These are phyloP conservation scores for Agaricales sp. DNA, from an alignment of 1,284 basidiomycete genomes.

Conservation along the genomic window DNA sequence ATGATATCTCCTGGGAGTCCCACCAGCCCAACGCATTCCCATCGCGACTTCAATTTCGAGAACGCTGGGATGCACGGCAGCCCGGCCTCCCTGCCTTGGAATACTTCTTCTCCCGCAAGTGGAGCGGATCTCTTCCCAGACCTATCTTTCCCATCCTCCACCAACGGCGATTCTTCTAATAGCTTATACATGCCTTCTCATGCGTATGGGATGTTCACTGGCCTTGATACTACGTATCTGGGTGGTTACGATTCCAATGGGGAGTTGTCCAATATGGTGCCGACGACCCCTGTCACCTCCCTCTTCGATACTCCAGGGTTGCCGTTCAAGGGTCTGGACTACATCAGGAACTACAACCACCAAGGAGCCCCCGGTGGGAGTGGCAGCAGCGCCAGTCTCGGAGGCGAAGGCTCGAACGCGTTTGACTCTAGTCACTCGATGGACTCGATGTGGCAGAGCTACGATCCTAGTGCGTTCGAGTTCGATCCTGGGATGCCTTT, in stretches of 20 bases:
- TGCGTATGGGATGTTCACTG: not conserved
- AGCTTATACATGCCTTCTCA: not conserved
- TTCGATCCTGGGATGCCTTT: conserved; percentile 69
- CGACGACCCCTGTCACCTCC: conserved; percentile 45
- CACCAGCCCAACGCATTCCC: not conserved
- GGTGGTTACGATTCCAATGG: not conserved
- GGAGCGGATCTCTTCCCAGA: conserved; percentile 14
- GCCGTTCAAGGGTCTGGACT: conserved; percentile 73
- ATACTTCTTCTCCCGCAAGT: not conserved
- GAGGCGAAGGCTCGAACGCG: not conserved
- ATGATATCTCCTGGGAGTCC: not conserved
- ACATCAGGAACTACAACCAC: conserved; percentile 57
- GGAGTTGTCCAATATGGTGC: conserved; percentile 18
- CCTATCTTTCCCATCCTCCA: not conserved
- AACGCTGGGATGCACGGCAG: not conserved
- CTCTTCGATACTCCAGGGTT: conserved; percentile 60
- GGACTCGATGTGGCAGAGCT: conserved; percentile 63
- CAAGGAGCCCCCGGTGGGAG: not conserved
- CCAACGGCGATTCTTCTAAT: not conserved
- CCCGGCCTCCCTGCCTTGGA: not conserved
- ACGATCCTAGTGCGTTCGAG: conserved; percentile 61
- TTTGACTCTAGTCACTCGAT: not conserved
- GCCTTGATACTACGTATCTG: conserved; percentile 13
- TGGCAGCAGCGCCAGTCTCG: not conserved
- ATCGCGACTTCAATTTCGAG: not conserved